Percentiles rank a stretch among this genome's conserved stretches.
Conservation (phyloP, 805 yeast genomes). For the Nakazawaea ishiwadae region DNA sequence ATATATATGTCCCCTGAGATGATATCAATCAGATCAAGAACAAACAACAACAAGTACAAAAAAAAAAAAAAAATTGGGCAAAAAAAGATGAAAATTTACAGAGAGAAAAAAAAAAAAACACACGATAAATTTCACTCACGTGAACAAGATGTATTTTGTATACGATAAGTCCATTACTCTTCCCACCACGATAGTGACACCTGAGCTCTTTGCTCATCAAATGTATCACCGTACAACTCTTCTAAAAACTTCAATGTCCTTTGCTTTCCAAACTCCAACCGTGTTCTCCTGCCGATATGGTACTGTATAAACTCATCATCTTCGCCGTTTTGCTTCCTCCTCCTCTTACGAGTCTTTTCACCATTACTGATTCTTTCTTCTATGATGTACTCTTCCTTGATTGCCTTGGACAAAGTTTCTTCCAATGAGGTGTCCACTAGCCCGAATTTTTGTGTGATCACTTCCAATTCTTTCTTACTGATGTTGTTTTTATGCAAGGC, state of each 20-base stretch:
- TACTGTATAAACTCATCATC: constrained; percentile 17
- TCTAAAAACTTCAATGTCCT: constrained; percentile 22
- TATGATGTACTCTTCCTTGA: constrained; percentile 7
- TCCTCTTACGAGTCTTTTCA: constrained; percentile 1
- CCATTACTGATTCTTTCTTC: constrained; percentile 1
- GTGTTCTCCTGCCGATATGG: constrained; percentile 23
- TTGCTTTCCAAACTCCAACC: constrained; percentile 21
- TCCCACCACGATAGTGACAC: constrained; percentile 2
- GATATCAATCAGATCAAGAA: too few relatives aligned
- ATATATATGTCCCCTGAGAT: too few relatives aligned
- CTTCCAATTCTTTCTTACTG: constrained; percentile 25
- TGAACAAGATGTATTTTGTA: background rate
- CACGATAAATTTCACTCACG: constrained; percentile 2
- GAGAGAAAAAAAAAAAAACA: background rate
- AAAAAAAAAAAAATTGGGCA: too few relatives aligned
- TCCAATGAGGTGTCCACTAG: constrained; percentile 9
- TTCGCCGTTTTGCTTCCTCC: constrained; percentile 19
- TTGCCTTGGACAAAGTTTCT: constrained; percentile 2
- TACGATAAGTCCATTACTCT: constrained; percentile 6
- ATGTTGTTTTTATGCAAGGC: constrained; percentile 24
- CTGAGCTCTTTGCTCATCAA: constrained; percentile 22
- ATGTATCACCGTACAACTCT: constrained; percentile 19
- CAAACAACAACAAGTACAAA: too few relatives aligned
- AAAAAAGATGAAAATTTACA: too few relatives aligned
- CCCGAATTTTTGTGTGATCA: constrained; percentile 20